phyloP scores from a whole-genome alignment of 2,329 filamentous ascomycete genomes.

The Botrytis medusae region DNA sequence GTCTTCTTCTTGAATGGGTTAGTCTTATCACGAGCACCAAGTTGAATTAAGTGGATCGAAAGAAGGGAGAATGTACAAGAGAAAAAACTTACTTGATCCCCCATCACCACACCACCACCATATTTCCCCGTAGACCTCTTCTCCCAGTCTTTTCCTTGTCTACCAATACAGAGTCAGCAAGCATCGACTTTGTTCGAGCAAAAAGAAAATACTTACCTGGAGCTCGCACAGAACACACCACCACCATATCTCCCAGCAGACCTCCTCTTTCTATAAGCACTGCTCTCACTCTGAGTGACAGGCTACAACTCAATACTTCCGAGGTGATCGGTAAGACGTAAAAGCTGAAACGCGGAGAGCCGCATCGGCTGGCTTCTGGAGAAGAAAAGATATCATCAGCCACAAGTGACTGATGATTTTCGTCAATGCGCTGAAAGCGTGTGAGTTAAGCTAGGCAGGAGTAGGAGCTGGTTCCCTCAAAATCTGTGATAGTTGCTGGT shows the following conservation, averaged over 20 bases:
- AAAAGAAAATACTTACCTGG: not conserved
- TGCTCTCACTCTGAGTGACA: not conserved
- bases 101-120: not conserved
- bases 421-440: not conserved
- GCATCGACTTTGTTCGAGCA: not conserved
- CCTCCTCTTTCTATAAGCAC: not conserved
- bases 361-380: not conserved
- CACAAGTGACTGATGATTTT: not conserved
- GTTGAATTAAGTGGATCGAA: not conserved
- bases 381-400: not conserved
- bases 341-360: not conserved
- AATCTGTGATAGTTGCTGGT: no score
- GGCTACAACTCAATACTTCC: not conserved
- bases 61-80: not conserved
- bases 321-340: rapidly evolving
- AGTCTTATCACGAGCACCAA: not conserved
- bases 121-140: not conserved
- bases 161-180: not conserved
- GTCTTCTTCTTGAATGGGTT: not conserved
- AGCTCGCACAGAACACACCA: not conserved
- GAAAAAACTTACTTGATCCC: not conserved
- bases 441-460: not conserved
- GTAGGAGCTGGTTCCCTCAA: not conserved
- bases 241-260: not conserved
- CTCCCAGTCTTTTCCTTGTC: no score